Conservation (phyloP, 441 rosid genomes). For the Kokia cookei region DNA sequence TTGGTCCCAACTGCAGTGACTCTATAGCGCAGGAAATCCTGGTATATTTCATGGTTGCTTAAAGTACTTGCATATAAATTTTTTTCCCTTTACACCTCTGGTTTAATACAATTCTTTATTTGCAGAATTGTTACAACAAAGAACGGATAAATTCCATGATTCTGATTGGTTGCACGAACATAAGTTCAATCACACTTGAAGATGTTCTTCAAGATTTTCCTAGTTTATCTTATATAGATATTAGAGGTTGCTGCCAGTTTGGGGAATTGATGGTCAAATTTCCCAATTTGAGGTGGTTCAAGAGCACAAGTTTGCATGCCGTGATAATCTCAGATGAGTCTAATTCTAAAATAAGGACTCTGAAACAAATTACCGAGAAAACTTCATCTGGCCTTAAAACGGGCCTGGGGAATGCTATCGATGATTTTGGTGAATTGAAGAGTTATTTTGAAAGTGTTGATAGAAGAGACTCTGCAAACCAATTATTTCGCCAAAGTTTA, state of each 20-base stretch:
- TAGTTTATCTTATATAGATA: constrained; percentile 59
- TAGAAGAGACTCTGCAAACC: constrained; percentile 89
- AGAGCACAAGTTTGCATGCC: constrained; percentile 34
- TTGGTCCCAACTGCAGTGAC: constrained; percentile 80
- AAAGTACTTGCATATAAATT: neutral
- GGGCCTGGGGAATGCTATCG: constrained; percentile 44
- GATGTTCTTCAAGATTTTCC: constrained; percentile 65
- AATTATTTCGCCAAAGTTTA: constrained; percentile 76
- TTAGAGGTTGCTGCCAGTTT: constrained; percentile 89
- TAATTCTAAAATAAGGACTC: constrained; percentile 53
- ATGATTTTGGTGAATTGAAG: constrained; percentile 91
- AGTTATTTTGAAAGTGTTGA: constrained; percentile 94
- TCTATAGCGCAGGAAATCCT: constrained; percentile 47
- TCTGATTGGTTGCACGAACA: constrained; percentile 76
- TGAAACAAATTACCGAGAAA: constrained; percentile 60
- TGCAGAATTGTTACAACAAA: constrained; percentile 81
- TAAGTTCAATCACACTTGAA: constrained; percentile 63
- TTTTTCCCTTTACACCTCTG: constrained; percentile 5
- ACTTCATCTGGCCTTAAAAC: constrained; percentile 34
- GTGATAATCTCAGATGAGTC: constrained; percentile 36
- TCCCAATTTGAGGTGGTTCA: constrained; percentile 64
- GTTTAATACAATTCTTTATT: constrained; percentile 26
- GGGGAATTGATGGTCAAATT: constrained; percentile 53
- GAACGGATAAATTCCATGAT: constrained; percentile 69
- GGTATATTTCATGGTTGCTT: constrained; percentile 43